phyloP scores from a whole-genome alignment of 2,329 filamentous ascomycete species.

The Exophiala phaeomuriformis region DNA sequence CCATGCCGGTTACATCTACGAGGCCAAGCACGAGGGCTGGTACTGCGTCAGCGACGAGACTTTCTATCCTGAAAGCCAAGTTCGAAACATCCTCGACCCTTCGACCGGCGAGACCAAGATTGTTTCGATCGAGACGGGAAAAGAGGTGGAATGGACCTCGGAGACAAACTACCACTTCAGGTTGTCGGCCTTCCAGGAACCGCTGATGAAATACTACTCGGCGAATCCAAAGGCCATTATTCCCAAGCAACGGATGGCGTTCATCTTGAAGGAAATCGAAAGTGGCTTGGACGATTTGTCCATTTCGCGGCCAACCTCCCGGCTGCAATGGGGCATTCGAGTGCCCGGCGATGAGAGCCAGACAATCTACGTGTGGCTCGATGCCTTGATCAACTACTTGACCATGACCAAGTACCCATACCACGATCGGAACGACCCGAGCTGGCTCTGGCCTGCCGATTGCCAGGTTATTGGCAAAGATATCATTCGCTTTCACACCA shows the following conservation, averaged over 20 bases:
- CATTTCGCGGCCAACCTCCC: conserved; percentile 70
- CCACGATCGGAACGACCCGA: conserved; percentile 56
- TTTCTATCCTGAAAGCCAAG: conserved; percentile 73
- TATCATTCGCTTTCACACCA: conserved; percentile 86
- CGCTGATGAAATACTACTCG: conserved; percentile 69
- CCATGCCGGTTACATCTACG: conserved; percentile 71
- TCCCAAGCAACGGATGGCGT: conserved; percentile 64
- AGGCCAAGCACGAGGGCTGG: conserved; percentile 84
- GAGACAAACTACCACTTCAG: conserved; percentile 95
- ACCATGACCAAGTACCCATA: conserved; percentile 77
- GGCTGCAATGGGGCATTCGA: conserved; percentile 78
- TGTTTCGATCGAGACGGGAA: conserved; percentile 76
- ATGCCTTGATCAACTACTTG: conserved; percentile 89
- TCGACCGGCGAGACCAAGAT: conserved; percentile 75
- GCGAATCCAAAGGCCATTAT: conserved; percentile 71
- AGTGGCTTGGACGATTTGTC: conserved; percentile 79
- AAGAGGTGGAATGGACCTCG: conserved; percentile 87
- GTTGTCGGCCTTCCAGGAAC: conserved; percentile 72
- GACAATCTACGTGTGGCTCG: conserved; percentile 97
- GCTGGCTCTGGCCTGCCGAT: conserved; percentile 78
- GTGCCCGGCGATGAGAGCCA: conserved; percentile 79
- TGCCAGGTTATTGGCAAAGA: conserved; percentile 94
- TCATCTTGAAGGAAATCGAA: conserved; percentile 69
- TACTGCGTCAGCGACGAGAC: conserved; percentile 96
- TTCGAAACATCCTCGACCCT: conserved; percentile 68